Evolutionary conservation across 2,329 filamentous ascomycete genomes (phyloP), one percentile per base, ranked within the genome.

Genomic region (Colletotrichum costaricense): DNA sequence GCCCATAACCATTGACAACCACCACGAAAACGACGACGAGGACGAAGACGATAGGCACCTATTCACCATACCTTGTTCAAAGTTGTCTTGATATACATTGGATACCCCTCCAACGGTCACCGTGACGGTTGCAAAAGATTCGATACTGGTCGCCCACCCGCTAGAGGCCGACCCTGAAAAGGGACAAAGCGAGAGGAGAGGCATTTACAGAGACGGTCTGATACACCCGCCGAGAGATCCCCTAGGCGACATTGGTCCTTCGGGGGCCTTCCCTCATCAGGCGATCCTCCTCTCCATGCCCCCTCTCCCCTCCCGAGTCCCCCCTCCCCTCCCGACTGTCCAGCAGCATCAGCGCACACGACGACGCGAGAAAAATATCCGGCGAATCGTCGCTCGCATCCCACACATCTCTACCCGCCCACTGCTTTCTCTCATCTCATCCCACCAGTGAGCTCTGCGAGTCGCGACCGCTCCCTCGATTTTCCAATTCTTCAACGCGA

Each of bases 361-460:
- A 67, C 69, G 63, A 71, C 69, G 63, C 63, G 63, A 71, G 65
- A 60, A 52, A 67, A 67, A 56, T 38, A 54, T 28, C 68, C 38
- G 28, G 57, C 69, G 57, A 71, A 71, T 62, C 56, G 63, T 67
- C 69, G 55, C 30, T 57, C 58, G 9, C 49, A 54, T 26, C 28
- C 63, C 8, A 62, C 63, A 68, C 56, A 26, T 56, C 56, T 62
- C 54, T 64, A 71, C 35, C 63, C 69, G 69, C 69, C 57, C 49
- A 54, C 57, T 49, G 33, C 9, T 33, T n/a, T 33, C 22, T 35
- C 60, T 56, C 26, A 19, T 28, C 56, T 68, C 69, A 68, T 57
- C 63, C 63, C 69, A 62, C 69, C 57, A 71, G 56, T 67, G 46
- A 71, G 56, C 63, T 54, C 26, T 46, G 35, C 22, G 46, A 46